Base-by-base conservation (phyloP, 768 basidiomycete genomes). In the Leucocoprinus birnbaumii region DNA sequence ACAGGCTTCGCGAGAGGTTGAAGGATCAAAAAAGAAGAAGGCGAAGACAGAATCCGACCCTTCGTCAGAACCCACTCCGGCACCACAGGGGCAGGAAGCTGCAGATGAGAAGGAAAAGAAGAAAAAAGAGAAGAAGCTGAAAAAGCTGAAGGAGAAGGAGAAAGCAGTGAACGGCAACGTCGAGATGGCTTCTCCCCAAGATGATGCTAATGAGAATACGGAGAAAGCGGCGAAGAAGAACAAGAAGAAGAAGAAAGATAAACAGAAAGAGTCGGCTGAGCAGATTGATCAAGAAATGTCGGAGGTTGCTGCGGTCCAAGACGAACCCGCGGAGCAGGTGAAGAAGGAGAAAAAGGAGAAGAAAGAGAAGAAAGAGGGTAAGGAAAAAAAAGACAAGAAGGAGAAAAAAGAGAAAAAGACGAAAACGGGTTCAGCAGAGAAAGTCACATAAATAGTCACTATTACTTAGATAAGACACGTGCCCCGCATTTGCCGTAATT, bases 1-100 rank as follows among this genome's bases (percentile, higher is more conserved):
- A 18, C 18, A 55, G 54, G 48, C 19, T 19, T 31, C 54, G 9
- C 47, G 48, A 42, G 48, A 46, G 34, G 50, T 37, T 46, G 47
- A 41, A 22, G 60, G 57, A 51, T 58, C 58, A 24, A 56, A 61
- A 3, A 70, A 73, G 66, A 72, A 73, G 66, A 72, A 71, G 59
- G 58, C 62, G 6, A 75, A 73, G 56, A 31, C 42, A 31, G 46
- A 48, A 2, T 62, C n/a, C n/a, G n/a, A 64, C 16, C 42, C 58
- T 44, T 47, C 47, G 11, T 51, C 54, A n/a, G 24, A 58, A 22
- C 58, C 62, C 27, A 51, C 47, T 5, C 59, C 56, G 10, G 25
- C 55, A 13, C 57, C 62, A 25, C 58, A 51, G 26, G 11, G 13
- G 34, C 57, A 38, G 34, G 54, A 56, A 34, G 57, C 57, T 45